These are phyloP conservation scores for Purshia tridentata DNA, from an alignment of 306 rosid species.

Conservation along the genomic window DNA sequence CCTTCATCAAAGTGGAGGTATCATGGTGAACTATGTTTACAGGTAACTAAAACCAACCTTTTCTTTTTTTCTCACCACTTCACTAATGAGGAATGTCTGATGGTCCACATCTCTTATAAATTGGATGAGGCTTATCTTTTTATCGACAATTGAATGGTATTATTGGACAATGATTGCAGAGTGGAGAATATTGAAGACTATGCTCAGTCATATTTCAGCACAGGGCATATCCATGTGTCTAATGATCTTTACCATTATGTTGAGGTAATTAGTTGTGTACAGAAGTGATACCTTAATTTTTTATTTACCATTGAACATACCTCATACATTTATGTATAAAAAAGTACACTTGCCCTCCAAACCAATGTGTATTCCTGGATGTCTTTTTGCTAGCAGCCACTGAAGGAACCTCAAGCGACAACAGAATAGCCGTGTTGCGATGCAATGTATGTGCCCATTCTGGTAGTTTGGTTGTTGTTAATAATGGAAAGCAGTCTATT, in stretches of 20 bases:
- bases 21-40: constrained; percentile 96
- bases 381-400: constrained; percentile 33
- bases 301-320: constrained; percentile 5
- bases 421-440: background rate
- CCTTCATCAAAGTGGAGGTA: constrained; percentile 81
- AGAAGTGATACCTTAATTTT: constrained; percentile 8
- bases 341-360: background rate
- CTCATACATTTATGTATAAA: background rate
- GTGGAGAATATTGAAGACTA: constrained; percentile 76
- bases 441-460: background rate
- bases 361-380: background rate
- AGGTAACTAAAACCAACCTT: constrained; percentile 41
- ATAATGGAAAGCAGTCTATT: too few species aligned
- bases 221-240: constrained; percentile 67
- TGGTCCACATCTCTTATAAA: background rate
- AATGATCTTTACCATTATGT: constrained; percentile 41
- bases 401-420: constrained; percentile 17
- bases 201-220: constrained; percentile 77
- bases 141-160: background rate
- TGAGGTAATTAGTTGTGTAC: constrained; percentile 43
- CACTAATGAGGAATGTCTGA: background rate
- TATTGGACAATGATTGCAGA: constrained; percentile 42
- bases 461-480: too few species aligned
- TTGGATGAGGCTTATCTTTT: background rate
- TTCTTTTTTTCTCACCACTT: constrained; percentile 1